Conservation (phyloP, 2,329 filamentous ascomycete species). For the Paecilomyces dactylethromorphus region DNA sequence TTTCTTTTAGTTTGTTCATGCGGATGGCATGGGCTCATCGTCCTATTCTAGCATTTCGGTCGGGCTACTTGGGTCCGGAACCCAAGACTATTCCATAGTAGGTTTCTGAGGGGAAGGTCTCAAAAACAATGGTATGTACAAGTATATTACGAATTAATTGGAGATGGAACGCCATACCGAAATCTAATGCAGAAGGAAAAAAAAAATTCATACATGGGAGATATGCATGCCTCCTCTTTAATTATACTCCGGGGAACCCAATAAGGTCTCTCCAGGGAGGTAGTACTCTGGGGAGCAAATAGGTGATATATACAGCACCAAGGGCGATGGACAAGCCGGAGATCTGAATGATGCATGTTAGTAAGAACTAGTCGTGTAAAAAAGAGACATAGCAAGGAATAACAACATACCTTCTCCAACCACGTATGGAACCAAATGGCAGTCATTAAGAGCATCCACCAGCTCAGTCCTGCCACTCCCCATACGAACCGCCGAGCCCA, state of each 20-base stretch:
- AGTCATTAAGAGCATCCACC: conserved; percentile 99
- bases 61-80: conserved; percentile 31
- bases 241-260: conserved; percentile 35
- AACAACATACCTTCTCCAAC: conserved; percentile 76
- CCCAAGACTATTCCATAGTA: conserved; percentile 11
- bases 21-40: not conserved
- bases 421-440: conserved; percentile 98
- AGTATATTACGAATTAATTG: not conserved
- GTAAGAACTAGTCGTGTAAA: conserved; percentile 5
- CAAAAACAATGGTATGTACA: not conserved
- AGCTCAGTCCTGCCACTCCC: conserved; percentile 62
- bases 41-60: conserved; percentile 23
- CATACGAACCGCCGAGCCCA: conserved; percentile 44
- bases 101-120: not conserved
- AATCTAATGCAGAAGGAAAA: not conserved
- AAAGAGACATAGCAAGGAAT: conserved; percentile 5
- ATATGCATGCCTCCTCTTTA: not conserved
- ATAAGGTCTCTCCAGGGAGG: conserved; percentile 40
- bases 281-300: conserved; percentile 43
- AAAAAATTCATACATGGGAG: not conserved
- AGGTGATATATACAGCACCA: conserved; percentile 43
- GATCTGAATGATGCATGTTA: conserved; percentile 28
- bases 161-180: not conserved
- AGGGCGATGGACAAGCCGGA: conserved; percentile 46
- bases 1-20: not conserved